phyloP scores from a whole-genome alignment of 352 stramenopile genomes.

The Globisporangium abappressorium region DNA sequence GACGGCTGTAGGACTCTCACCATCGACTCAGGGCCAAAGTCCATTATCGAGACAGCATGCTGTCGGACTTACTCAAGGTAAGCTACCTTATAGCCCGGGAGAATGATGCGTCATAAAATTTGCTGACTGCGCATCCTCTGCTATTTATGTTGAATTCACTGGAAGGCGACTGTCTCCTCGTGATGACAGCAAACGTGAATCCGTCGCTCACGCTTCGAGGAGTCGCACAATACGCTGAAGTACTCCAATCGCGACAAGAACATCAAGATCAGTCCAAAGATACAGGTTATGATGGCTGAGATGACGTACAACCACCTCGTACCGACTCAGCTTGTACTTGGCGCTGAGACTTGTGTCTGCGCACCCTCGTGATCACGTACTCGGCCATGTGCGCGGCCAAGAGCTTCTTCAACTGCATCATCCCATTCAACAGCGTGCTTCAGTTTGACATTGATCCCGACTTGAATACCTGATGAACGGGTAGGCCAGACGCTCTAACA shows the following conservation, averaged over 20 bases:
- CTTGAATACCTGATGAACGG: no score
- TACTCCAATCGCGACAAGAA: slow-evolving; percentile 88
- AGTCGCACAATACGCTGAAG: slow-evolving; percentile 91
- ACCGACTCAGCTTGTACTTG: no score
- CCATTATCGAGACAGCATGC: slow-evolving; percentile 85
- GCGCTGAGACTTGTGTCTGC: no score
- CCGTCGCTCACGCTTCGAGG: slow-evolving; percentile 78
- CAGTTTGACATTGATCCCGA: no score
- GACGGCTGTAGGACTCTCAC: slow-evolving; percentile 25
- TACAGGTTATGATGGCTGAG: slow-evolving; percentile 76
- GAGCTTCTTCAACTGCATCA: no score
- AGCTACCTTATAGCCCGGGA: background rate
- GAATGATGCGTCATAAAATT: background rate
- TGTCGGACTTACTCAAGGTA: slow-evolving; percentile 85
- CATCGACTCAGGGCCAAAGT: slow-evolving; percentile 37
- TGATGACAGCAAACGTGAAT: slow-evolving; percentile 91
- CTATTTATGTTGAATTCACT: slow-evolving; percentile 65
- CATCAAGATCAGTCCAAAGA: slow-evolving; percentile 86
- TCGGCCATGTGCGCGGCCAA: no score
- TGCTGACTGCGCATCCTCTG: background rate
- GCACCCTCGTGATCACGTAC: no score
- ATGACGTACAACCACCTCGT: slow-evolving; percentile 41
- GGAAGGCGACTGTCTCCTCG: slow-evolving; percentile 86
- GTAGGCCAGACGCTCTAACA: no score
- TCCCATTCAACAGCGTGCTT: no score